A percentile compares a stretch with the other conserved stretches of the same genome.
Conservation (phyloP, 441 rosid species). For the Bruguiera hainesii region DNA sequence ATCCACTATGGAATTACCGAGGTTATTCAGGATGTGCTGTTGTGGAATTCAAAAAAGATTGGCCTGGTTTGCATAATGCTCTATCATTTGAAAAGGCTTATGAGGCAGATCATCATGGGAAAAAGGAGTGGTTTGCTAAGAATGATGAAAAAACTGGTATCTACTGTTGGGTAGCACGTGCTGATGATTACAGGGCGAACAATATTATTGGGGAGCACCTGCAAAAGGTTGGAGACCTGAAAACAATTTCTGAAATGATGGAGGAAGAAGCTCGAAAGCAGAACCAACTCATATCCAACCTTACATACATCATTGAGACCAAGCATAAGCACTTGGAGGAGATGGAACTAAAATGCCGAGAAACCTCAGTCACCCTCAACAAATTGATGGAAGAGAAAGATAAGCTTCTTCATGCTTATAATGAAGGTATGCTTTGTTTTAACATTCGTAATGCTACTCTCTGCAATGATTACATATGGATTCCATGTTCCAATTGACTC, state of each 20-base stretch:
- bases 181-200: conserved; percentile 64
- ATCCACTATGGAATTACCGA: conserved; percentile 70
- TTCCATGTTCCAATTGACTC: background rate
- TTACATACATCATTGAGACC: conserved; percentile 45
- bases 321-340: conserved; percentile 51
- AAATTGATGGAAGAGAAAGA: conserved; percentile 64
- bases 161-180: conserved; percentile 96
- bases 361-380: conserved; percentile 45
- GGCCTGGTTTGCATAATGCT: conserved; percentile 92
- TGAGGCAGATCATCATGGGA: conserved; percentile 73
- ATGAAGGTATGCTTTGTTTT: conserved; percentile 51
- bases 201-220: conserved; percentile 71
- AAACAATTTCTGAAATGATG: conserved; percentile 65
- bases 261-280: conserved; percentile 89
- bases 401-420: conserved; percentile 63
- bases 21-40: conserved; percentile 88
- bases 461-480: background rate
- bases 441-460: background rate
- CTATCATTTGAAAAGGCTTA: conserved; percentile 81
- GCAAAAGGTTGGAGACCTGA: conserved; percentile 76
- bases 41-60: conserved; percentile 81
- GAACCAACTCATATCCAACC: conserved; percentile 52
- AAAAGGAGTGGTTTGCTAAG: conserved; percentile 55
- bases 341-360: conserved; percentile 49
- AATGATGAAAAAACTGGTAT: conserved; percentile 42